These are phyloP conservation scores for Acer yangbiense DNA, from an alignment of 345 rosid species.

Conservation along the genomic window DNA sequence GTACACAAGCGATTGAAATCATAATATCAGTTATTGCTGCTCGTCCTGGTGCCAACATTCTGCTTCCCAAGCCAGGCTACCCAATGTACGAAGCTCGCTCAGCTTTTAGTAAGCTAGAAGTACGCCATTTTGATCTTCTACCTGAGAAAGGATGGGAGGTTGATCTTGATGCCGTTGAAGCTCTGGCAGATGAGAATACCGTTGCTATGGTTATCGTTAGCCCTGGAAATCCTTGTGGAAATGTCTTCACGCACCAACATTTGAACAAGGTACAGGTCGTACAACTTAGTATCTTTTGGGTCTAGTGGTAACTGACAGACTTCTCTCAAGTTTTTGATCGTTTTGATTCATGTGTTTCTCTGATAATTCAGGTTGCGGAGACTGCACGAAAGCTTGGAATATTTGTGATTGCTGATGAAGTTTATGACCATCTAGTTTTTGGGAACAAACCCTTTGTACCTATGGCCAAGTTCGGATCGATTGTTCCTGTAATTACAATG, in stretches of 20 bases:
- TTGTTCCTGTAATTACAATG: conserved; percentile 53
- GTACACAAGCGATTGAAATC: conserved; percentile 35
- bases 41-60: conserved; percentile 32
- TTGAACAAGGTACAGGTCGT: conserved; percentile 32
- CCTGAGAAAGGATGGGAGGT: conserved; percentile 45
- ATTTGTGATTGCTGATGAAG: conserved; percentile 65
- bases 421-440: conserved; percentile 46
- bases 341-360: background rate
- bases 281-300: too few species aligned
- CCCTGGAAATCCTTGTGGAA: conserved; percentile 63
- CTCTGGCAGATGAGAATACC: conserved; percentile 33
- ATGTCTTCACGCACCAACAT: conserved; percentile 45
- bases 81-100: conserved; percentile 30
- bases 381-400: conserved; percentile 51
- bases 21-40: conserved; percentile 30
- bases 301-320: background rate
- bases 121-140: conserved; percentile 36
- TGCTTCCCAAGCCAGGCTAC: conserved; percentile 40
- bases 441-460: conserved; percentile 56
- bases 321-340: background rate
- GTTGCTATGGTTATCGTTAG: conserved; percentile 36
- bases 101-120: conserved; percentile 21
- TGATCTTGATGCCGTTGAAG: conserved; percentile 30
- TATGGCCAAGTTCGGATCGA: conserved; percentile 55
- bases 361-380: conserved; percentile 46